These are phyloP conservation scores for Paracoccidioides brasiliensis DNA, from an alignment of 2,329 filamentous ascomycete genomes.

Conservation along the genomic window DNA sequence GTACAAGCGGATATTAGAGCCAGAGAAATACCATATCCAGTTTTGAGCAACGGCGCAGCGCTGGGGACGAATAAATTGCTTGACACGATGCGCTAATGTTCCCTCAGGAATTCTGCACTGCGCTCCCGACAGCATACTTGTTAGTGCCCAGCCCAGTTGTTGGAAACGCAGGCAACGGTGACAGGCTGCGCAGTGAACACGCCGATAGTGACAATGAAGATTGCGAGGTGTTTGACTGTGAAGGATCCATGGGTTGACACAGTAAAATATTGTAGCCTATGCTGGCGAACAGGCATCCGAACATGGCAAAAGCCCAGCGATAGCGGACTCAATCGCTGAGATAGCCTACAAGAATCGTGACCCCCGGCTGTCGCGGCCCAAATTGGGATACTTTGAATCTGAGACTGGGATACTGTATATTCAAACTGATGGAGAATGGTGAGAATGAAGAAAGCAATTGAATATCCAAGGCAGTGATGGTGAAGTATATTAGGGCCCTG, in stretches of 20 bases:
- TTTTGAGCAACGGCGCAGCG: conserved; percentile 18
- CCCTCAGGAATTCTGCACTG: conserved; percentile 51
- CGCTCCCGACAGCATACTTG: conserved; percentile 54
- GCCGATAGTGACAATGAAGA: conserved; percentile 43
- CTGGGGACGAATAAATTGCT: conserved; percentile 21
- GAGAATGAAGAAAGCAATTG: conserved; percentile 29
- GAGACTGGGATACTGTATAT: conserved; percentile 39
- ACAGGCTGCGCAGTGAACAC: conserved; percentile 48
- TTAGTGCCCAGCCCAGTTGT: conserved; percentile 59
- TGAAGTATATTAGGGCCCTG: conserved; percentile 48
- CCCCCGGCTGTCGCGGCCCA: conserved; percentile 50
- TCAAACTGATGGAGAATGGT: conserved; percentile 39
- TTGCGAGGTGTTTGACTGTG: conserved; percentile 40
- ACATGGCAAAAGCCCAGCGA: conserved; percentile 43
- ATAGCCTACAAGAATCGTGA: conserved; percentile 40
- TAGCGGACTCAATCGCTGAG: conserved; percentile 39
- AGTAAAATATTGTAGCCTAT: conserved; percentile 46
- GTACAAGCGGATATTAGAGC: conserved; percentile 24
- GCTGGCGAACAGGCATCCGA: conserved; percentile 37
- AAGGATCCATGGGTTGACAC: conserved; percentile 35
- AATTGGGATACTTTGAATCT: conserved; percentile 42
- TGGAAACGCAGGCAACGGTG: conserved; percentile 53
- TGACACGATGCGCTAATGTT: conserved; percentile 52
- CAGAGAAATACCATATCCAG: conserved; percentile 32
- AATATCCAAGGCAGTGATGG: conserved; percentile 40